Base-by-base conservation (phyloP, 305 asterid species). In the Plantago rigida region DNA sequence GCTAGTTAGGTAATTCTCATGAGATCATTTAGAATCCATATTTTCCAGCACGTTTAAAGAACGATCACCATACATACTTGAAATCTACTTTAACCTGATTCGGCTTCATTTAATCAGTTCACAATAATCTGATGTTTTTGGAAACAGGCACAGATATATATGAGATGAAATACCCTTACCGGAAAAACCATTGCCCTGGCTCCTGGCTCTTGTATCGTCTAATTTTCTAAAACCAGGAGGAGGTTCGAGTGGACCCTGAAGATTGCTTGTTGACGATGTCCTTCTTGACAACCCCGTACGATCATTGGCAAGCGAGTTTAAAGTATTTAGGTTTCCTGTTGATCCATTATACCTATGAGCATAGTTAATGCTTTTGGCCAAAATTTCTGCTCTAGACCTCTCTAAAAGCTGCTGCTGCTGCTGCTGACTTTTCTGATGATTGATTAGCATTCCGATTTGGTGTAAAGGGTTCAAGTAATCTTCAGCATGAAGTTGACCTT, bases 211-310 rank as follows among this genome's bases (percentile, higher is more conserved):
- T 39, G 75, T 62, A 14, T 79, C 82, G 63, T 81, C 84, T 10
- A 64, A 57, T 49, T 70, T 76, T 49, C 79, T 59, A 55, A 75
- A 65, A 31, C 76, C 83, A 36, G 84, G 66, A 68, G 69, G 68
- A 70, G 42, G 42, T 36, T 59, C 76, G 22, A 69, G 71, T 49
- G 67, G 77, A 56, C 87, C 69, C 47, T 73, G 89, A 58, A 83
- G 90, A 72, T 75, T 81, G 61, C 75, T 64, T 36, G 84, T 73
- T 36, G 95, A 84, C 56, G 80, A 73, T n/a, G 86, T 59, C 72
- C 84, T 77, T 65, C 90, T 75, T 1, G 77, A 85, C 68, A 77
- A 69, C 64, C 80, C 75, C 24, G 53, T 62, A 56, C 69, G 72
- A 64, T 84, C 82, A 9, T 82, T 79, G 31, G 65, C 50, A 55